Base-by-base conservation (phyloP, 2,329 filamentous ascomycete species). In the Lachnellula cervina region DNA sequence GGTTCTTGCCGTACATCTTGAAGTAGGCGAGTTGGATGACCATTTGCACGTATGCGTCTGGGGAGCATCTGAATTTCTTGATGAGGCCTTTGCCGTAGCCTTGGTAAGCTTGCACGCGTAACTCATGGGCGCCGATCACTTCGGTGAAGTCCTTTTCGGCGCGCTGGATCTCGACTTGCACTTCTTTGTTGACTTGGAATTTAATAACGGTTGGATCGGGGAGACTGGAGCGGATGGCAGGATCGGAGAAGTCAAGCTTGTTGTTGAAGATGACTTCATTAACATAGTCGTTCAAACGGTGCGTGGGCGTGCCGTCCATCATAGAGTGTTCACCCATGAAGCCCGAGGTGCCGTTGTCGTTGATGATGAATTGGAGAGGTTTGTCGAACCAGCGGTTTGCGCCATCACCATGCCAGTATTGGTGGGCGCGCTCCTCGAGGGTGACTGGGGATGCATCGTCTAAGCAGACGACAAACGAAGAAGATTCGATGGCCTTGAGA, bases 281-380 rank as follows among this genome's bases (percentile, higher is more conserved):
- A 70, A 95, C 82, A 69, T 91, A 94, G 80, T 99, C 94, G 73
- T 97, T 99, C 16, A 99, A 81, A 45, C 95, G 88, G 75, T 97
- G 94, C 2, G 95, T 99, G 1, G 95, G 92, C 6, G 94, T 99
- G 62, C 95, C 94, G 71, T 99, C 94, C 95, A 99, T 99, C 94
- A 99, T 97, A 67, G 89, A 95, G 80, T 99, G 94, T 76, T 99
- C 94, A 69, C 94, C 94, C 81, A 91, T 93, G 80, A 99, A 99
- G 59, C 94, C 94, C 2, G 94, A 89, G 7, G 94, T 96, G 65
- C 94, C 94, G 72, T 99, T 99, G 72, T 99, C 92, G 74, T 96
- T 97, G 76, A 99, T 73, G 71, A 99, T 96, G 77, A 99, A 97
- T 75, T 99, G 93, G 52, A 96, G 78, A 5, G 94, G 94, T 80